Percentiles rank a stretch among this genome's conserved stretches.
Evolutionary conservation across 2,329 filamentous ascomycete species (phyloP).

Genomic region (Pestalotiopsis fici): DNA sequence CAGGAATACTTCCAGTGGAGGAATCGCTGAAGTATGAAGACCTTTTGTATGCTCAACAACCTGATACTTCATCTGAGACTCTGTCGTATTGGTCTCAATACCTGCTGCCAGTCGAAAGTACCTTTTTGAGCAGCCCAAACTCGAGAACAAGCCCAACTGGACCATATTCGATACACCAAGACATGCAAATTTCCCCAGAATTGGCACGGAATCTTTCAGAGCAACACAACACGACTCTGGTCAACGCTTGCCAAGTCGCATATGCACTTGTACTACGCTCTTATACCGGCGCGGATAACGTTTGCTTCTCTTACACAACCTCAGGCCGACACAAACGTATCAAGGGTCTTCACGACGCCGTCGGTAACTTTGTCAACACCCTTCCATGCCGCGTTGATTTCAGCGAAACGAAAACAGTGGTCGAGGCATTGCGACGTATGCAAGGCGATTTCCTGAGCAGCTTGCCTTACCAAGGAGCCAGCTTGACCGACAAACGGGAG

Average conservation of each 20-base stretch:
- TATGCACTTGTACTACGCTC: constrained; percentile 6
- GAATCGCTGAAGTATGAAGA: background rate
- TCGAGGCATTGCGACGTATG: background rate
- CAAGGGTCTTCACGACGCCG: background rate
- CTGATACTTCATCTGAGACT: too few species aligned
- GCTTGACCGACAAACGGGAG: background rate
- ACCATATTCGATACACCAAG: too few species aligned
- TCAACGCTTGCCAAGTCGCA: constrained; percentile 4
- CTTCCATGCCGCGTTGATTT: constrained; percentile 4
- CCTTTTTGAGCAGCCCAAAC: too few species aligned
- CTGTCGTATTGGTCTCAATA: too few species aligned
- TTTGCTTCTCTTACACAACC: constrained; percentile 7
- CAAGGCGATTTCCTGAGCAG: background rate
- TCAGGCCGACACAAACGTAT: constrained; percentile 6
- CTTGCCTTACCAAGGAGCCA: background rate
- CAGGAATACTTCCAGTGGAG: background rate
- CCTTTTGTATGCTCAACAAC: constrained; percentile 1
- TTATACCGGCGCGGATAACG: constrained; percentile 4
- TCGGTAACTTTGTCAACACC: constrained; percentile 6
- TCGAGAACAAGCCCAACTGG: too few species aligned
- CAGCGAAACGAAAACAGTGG: background rate
- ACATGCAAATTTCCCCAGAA: too few species aligned
- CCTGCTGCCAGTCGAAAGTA: too few species aligned
- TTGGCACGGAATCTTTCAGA: too few species aligned
- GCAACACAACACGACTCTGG: constrained; percentile 3